A percentile compares a stretch with the other conserved stretches of the same genome.
Conservation (phyloP, 768 basidiomycete species). For the Lenzites betulinus region DNA sequence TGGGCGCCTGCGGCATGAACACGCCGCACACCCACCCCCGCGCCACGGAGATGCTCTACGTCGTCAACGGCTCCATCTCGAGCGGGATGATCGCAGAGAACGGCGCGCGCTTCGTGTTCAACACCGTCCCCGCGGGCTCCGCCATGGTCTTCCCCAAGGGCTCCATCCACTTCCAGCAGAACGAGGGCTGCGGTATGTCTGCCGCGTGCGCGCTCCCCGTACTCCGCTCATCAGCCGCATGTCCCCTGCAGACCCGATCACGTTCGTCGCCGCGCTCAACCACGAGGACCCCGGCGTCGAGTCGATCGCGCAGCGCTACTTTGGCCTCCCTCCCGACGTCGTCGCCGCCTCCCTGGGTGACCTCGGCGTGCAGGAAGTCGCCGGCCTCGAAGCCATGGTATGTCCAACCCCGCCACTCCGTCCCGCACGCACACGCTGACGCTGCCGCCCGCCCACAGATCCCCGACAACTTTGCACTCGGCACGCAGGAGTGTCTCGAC, state of each 20-base stretch:
- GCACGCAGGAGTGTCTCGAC: conserved; percentile 30
- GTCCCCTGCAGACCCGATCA: conserved; percentile 22
- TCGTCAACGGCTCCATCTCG: conserved; percentile 32
- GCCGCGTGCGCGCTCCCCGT: too few relatives aligned
- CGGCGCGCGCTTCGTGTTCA: conserved; percentile 32
- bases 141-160: conserved; percentile 32
- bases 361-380: conserved; percentile 32
- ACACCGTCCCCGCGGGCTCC: conserved; percentile 25
- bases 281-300: conserved; percentile 31
- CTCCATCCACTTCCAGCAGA: conserved; percentile 34
- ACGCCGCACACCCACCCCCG: conserved; percentile 40
- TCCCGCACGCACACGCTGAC: background rate
- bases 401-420: background rate
- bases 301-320: conserved; percentile 30
- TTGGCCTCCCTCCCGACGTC: conserved; percentile 33
- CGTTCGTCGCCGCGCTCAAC: conserved; percentile 33
- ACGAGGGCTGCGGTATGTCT: conserved; percentile 26
- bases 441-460: conserved; percentile 19
- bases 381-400: conserved; percentile 27
- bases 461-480: conserved; percentile 35
- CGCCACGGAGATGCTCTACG: conserved; percentile 36
- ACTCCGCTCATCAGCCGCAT: background rate
- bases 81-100: conserved; percentile 34
- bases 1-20: conserved; percentile 38
- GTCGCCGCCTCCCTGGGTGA: conserved; percentile 33